Percentiles rank a stretch among this genome's conserved stretches.
These are phyloP conservation scores for Parietichytrium sp. DNA, from an alignment of 108 stramenopile genomes.

Conservation along the genomic window DNA sequence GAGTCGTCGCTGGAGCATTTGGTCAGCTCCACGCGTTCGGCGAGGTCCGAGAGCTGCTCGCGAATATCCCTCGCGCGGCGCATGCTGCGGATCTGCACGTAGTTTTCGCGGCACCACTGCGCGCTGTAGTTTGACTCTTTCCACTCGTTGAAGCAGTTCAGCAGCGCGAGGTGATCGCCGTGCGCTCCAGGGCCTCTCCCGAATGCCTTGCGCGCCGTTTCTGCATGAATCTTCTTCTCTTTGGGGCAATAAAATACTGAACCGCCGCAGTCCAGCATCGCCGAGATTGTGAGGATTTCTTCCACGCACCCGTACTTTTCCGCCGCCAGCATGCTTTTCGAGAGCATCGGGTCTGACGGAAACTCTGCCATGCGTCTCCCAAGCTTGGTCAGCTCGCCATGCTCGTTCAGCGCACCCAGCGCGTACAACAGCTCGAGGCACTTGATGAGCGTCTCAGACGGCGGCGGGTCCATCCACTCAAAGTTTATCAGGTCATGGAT, in stretches of 20 bases:
- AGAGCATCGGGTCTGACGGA: slow-evolving; percentile 95
- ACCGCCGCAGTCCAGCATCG: slow-evolving; percentile 90
- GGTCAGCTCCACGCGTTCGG: slow-evolving; percentile 96
- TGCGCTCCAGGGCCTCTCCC: slow-evolving; percentile 82
- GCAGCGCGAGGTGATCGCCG: slow-evolving; percentile 87
- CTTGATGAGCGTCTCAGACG: slow-evolving; percentile 89
- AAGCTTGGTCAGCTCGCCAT: slow-evolving; percentile 95
- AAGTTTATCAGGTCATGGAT: slow-evolving; percentile 95
- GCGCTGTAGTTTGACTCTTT: slow-evolving; percentile 83
- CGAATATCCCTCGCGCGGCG: slow-evolving; percentile 91
- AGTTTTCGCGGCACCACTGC: slow-evolving; percentile 99
- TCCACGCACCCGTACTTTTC: slow-evolving; percentile 89
- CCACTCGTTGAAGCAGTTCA: slow-evolving; percentile 90
- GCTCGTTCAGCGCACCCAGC: slow-evolving; percentile 96
- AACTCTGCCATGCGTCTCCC: slow-evolving; percentile 98
- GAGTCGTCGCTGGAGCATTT: slow-evolving; percentile 69
- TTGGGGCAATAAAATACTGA: slow-evolving; percentile 94
- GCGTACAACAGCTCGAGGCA: slow-evolving; percentile 95
- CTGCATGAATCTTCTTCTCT: slow-evolving; percentile 94
- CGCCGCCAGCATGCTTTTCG: slow-evolving; percentile 86
- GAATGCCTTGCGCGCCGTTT: slow-evolving; percentile 92
- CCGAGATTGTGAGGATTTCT: slow-evolving; percentile 84
- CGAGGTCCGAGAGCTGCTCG: slow-evolving; percentile 93
- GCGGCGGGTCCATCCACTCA: slow-evolving; percentile 97
- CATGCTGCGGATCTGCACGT: slow-evolving; percentile 87